Evolutionary conservation across 768 basidiomycete genomes (phyloP), one percentile per base, ranked within the genome.

Genomic region (Tylopilus sp.): DNA sequence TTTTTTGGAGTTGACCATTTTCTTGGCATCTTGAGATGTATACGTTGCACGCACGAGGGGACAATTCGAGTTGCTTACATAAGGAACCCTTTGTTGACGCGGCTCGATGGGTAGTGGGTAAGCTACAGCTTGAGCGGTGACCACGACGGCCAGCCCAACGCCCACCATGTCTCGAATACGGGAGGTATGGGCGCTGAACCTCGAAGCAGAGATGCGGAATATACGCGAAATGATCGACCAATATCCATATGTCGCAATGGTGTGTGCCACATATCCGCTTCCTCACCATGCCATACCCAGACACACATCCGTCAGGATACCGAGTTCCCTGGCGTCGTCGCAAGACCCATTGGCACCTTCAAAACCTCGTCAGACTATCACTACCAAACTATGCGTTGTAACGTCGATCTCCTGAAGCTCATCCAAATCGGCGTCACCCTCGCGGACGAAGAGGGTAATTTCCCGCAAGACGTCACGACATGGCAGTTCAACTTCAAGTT

Each of bases 401-500:
- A 99, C 72, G 97, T 98, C 64, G 97, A 99, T 79, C 77, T 98
- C 45, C 80, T 99, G 60, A 93, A 92, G 76, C 90, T 98, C 73
- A 98, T 99, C 46, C 97, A 99, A 74, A 85, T 98, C 55, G 97
- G 97, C 6, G 81, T 99, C 59, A 97, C 97, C 7, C 76, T 99
- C 26, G 87, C 91, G 36, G 93, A 98, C 70, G 93, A 95, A 68
- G 84, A 97, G 29, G 97, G 97, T 6, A 87, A 94, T 65, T 85
- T 86, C 52, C 92, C 95, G 12, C 85, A 85, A 61, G 95, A 96
- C 48, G 82, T 87, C 31, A 89, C 89, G 28, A 97, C 95, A 48
- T 99, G 97, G 97, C 97, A 99, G 71, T 99, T 99, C 76, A 99
- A 99, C 71, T 98, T 99, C 76, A 83, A 81, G 66, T 99, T 98